These are phyloP conservation scores for Colletotrichum gloeosporioides DNA, from an alignment of 2,329 filamentous ascomycete species.

Conservation along the genomic window DNA sequence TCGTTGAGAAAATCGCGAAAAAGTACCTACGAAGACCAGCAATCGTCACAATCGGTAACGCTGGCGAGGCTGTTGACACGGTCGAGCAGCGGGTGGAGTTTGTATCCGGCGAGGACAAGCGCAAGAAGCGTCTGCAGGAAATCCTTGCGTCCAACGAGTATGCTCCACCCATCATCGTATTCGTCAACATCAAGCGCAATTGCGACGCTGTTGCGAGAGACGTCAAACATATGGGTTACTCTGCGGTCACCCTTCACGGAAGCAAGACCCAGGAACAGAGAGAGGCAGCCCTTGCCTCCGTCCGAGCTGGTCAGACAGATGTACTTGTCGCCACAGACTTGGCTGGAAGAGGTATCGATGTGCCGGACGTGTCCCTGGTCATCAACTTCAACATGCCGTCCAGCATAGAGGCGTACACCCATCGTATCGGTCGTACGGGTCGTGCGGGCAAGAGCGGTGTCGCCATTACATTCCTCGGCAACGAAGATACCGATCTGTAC, in stretches of 20 bases:
- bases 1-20: constrained; percentile 93
- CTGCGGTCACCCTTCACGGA: constrained; percentile 88
- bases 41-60: constrained; percentile 92
- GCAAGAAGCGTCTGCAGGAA: constrained; percentile 94
- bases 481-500: constrained; percentile 87
- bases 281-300: constrained; percentile 86
- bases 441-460: constrained; percentile 97
- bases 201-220: constrained; percentile 94
- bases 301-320: constrained; percentile 80
- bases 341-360: constrained; percentile 96
- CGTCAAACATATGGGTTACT: constrained; percentile 93
- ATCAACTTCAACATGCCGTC: constrained; percentile 99
- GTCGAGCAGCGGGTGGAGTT: constrained; percentile 98
- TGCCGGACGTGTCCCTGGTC: constrained; percentile 90
- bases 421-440: constrained; percentile 95
- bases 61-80: constrained; percentile 94
- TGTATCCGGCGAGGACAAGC: constrained; percentile 87
- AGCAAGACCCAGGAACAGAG: constrained; percentile 98
- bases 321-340: constrained; percentile 96
- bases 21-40: constrained; percentile 94
- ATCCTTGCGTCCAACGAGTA: constrained; percentile 85
- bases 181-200: constrained; percentile 99
- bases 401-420: constrained; percentile 93
- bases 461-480: constrained; percentile 92
- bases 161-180: constrained; percentile 92